These are phyloP conservation scores for Dioszegia crocea DNA, from an alignment of 768 basidiomycete genomes.

Conservation along the genomic window DNA sequence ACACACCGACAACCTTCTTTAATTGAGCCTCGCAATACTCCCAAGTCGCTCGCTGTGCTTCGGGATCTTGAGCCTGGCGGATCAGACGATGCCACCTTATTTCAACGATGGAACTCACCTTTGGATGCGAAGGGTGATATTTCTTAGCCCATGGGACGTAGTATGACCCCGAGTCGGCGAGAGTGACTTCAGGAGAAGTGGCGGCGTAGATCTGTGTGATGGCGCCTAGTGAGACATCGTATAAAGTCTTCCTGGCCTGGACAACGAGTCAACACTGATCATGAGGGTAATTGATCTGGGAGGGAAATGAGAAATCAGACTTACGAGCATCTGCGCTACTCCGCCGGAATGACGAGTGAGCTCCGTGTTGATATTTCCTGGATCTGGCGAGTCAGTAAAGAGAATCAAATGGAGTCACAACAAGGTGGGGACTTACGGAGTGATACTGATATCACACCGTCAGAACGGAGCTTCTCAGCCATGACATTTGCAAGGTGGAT, in stretches of 20 bases:
- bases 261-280: too few relatives aligned
- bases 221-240: not conserved
- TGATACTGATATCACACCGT: not conserved
- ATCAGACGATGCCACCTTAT: not conserved
- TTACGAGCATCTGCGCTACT: not conserved
- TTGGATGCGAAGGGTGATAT: not conserved
- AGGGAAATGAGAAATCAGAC: not conserved
- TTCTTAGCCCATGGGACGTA: not conserved
- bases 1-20: not conserved
- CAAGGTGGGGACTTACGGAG: not conserved
- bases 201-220: not conserved
- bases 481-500: not conserved
- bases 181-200: not conserved
- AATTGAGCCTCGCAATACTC: not conserved
- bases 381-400: not conserved
- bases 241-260: not conserved
- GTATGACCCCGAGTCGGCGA: not conserved
- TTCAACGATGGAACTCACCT: not conserved
- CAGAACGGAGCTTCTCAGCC: not conserved
- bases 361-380: not conserved
- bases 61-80: not conserved
- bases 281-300: too few relatives aligned
- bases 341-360: not conserved
- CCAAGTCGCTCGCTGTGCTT: not conserved
- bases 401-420: not conserved